A percentile compares a stretch with the other conserved stretches of the same genome.
These are phyloP conservation scores for Rhodotorula sp. DNA, from an alignment of 1,284 basidiomycete genomes.

Conservation along the genomic window DNA sequence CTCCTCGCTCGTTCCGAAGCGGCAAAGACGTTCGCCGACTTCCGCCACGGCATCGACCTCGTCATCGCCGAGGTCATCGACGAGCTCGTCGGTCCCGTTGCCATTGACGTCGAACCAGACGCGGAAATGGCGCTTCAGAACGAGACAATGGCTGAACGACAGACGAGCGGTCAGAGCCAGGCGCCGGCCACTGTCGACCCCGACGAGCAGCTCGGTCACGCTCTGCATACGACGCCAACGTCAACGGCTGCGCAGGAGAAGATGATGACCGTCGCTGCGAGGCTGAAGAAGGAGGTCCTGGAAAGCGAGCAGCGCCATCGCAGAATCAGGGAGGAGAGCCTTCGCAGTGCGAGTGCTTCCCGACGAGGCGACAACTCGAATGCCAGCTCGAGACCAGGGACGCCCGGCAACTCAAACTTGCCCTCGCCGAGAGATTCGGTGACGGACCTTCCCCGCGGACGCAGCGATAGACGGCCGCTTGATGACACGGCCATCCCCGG, in stretches of 20 bases:
- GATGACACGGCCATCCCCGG: slow-evolving; percentile 7
- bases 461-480: background rate
- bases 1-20: slow-evolving; percentile 22
- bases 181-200: background rate
- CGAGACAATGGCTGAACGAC: background rate
- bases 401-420: background rate
- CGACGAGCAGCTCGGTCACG: slow-evolving; percentile 1
- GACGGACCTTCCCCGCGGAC: background rate
- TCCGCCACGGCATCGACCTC: slow-evolving; percentile 32
- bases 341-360: background rate
- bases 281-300: slow-evolving; percentile 28
- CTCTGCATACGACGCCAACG: slow-evolving; percentile 21
- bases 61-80: slow-evolving; percentile 37
- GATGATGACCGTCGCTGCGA: slow-evolving; percentile 24
- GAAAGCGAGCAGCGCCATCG: slow-evolving; percentile 22
- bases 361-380: background rate
- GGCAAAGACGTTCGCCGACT: slow-evolving; percentile 22
- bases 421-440: background rate
- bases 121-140: background rate
- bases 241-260: slow-evolving; percentile 20
- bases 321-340: slow-evolving; percentile 1
- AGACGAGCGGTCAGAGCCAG: background rate
- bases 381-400: background rate
- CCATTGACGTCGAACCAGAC: background rate
- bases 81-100: slow-evolving; percentile 10